Evolutionary conservation across 371 early-diverging fungal species (phyloP).

Genomic region (Chytridiales sp.): DNA sequence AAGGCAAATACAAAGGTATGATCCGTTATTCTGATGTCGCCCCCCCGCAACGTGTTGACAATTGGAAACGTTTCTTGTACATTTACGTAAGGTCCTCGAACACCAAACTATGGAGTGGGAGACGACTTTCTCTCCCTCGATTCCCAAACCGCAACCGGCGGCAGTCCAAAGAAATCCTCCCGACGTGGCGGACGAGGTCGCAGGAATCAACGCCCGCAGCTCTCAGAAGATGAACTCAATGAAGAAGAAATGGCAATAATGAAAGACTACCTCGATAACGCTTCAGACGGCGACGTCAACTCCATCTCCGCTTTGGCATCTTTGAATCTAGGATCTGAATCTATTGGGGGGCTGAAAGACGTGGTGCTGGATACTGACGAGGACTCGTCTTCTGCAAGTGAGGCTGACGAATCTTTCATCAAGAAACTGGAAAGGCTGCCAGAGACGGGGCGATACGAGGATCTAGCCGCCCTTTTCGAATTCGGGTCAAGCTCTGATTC

Average conservation of each 20-base stretch:
- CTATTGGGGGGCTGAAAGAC: constrained; percentile 2
- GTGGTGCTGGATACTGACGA: neutral
- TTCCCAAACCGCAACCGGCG: neutral
- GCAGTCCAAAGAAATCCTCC: neutral
- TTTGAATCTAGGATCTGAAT: constrained; percentile 2
- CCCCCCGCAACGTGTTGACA: too few species aligned
- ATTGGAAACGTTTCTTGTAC: too few species aligned
- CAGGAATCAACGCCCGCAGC: neutral
- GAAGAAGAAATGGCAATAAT: constrained; percentile 20
- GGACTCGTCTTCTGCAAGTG: neutral
- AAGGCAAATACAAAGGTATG: neutral
- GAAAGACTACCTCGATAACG: constrained; percentile 31
- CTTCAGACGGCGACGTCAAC: constrained; percentile 23
- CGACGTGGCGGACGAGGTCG: neutral
- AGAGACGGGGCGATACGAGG: too few species aligned
- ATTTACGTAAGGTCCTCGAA: too few species aligned
- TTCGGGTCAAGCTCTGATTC: too few species aligned
- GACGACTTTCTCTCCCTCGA: too few species aligned
- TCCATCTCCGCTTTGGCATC: constrained; percentile 13
- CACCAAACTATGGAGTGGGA: too few species aligned
- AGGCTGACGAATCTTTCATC: too few species aligned
- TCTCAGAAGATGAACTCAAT: constrained; percentile 20
- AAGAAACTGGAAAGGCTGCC: too few species aligned
- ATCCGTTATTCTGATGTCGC: too few species aligned
- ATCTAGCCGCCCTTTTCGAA: too few species aligned